These are phyloP conservation scores for Kodamaea plutei DNA, from an alignment of 1,139 yeast genomes.

Conservation along the genomic window DNA sequence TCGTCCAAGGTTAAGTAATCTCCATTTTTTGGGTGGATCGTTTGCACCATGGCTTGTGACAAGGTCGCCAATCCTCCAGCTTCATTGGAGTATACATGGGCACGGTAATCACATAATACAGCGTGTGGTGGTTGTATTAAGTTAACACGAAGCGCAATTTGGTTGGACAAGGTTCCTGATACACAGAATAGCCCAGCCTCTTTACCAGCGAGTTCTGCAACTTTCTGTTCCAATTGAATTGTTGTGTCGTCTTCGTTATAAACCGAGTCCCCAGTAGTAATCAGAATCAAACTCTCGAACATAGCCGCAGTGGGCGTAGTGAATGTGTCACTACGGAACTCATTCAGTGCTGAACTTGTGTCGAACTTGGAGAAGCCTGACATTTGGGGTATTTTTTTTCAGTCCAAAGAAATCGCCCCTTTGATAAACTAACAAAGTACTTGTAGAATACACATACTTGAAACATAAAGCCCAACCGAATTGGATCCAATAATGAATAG, in stretches of 20 bases:
- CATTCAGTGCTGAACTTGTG: conserved; percentile 30
- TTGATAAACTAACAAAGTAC: no score
- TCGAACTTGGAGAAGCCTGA: conserved; percentile 3
- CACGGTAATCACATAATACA: conserved; percentile 37
- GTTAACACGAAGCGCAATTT: conserved; percentile 38
- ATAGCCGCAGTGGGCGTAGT: conserved; percentile 83
- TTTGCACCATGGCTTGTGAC: conserved; percentile 44
- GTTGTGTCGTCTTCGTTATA: conserved; percentile 42
- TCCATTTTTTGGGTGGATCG: conserved; percentile 37
- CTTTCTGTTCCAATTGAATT: conserved; percentile 29
- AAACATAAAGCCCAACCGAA: no score
- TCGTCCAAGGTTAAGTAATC: conserved; percentile 57
- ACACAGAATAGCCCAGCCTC: conserved; percentile 42
- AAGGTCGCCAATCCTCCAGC: conserved; percentile 46
- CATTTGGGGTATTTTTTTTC: no score
- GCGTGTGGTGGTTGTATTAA: conserved; percentile 45
- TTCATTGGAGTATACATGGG: conserved; percentile 39
- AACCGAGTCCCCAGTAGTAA: conserved; percentile 38
- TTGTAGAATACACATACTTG: no score
- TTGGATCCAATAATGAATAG: no score
- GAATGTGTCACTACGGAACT: conserved; percentile 79
- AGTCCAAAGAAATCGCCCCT: no score
- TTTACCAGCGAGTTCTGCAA: conserved; percentile 37
- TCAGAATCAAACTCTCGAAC: conserved; percentile 39
- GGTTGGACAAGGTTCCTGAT: conserved; percentile 46